Conservation (phyloP, 2,329 filamentous ascomycete species). For the Acephala macrosclerotiorum region DNA sequence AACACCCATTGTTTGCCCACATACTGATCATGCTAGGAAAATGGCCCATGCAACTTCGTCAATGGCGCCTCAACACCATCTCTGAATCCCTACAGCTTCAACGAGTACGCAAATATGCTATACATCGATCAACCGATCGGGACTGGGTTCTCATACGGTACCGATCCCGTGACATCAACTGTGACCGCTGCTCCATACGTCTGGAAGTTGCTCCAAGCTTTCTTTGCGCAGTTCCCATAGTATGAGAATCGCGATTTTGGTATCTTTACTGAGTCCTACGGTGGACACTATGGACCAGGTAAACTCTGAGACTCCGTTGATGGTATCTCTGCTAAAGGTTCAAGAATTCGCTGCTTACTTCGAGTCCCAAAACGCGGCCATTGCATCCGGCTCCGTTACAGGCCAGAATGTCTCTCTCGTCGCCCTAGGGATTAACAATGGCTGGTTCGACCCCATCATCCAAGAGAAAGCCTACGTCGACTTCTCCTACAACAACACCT, state of each 20-base stretch:
- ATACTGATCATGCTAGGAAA: slow-evolving; percentile 39
- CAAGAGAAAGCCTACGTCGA: slow-evolving; percentile 52
- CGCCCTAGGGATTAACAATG: slow-evolving; percentile 47
- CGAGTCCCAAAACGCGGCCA: slow-evolving; percentile 61
- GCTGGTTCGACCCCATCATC: slow-evolving; percentile 59
- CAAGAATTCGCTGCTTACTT: slow-evolving; percentile 54
- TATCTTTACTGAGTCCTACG: slow-evolving; percentile 60
- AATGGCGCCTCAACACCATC: slow-evolving; percentile 50
- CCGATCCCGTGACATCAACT: slow-evolving; percentile 53
- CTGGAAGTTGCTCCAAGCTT: slow-evolving; percentile 66
- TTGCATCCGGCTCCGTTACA: slow-evolving; percentile 49
- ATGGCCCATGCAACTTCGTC: slow-evolving; percentile 51
- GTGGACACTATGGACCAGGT: slow-evolving; percentile 63
- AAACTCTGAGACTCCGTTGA: not conserved
- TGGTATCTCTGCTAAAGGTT: not conserved
- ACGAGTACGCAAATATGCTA: slow-evolving; percentile 50
- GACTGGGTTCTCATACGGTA: slow-evolving; percentile 51
- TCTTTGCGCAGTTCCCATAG: slow-evolving; percentile 68
- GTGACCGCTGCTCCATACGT: slow-evolving; percentile 55
- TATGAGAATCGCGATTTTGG: slow-evolving; percentile 66
- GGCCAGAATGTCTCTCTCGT: slow-evolving; percentile 45
- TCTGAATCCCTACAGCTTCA: slow-evolving; percentile 50
- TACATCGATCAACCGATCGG: slow-evolving; percentile 50
- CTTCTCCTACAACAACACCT: slow-evolving; percentile 45
- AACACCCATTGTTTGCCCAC: too few species aligned